Base-by-base conservation (phyloP, 106 monocot genomes). In the Phalaenopsis equestris region DNA sequence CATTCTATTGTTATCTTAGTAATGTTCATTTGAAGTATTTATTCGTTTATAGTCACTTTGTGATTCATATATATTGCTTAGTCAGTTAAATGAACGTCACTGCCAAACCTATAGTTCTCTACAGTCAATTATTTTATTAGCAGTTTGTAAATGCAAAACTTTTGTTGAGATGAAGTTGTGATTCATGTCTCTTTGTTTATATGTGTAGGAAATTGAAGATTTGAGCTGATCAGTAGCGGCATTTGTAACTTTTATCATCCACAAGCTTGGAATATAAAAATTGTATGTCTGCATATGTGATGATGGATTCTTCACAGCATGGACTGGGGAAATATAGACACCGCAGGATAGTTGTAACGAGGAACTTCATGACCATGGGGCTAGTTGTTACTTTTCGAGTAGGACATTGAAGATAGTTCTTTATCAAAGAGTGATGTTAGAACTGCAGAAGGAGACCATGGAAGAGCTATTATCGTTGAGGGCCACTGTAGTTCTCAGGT, bases 341-440 rank as follows among this genome's bases (percentile, higher is more conserved):
- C 52, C 56, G 87, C 73, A 83, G 67, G 73, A 78, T 68, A 48
- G 79, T 83, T 76, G 72, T 56, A 38, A 43, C 52, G 89, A 86
- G 36, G 91, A 87, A 55, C 81, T 0, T 56, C 64, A 81, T 76
- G 39, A 38, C 73, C 48, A 56, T 79, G 90, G 91, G 79, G 61
- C 87, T 75, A 79, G 79, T 17, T 93, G 96, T 93, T 93, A 96
- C 80, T 82, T 91, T 16, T 86, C 77, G 41, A 80, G 93, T 90
- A 90, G 83, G 93, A 96, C 47, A 93, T 96, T 45, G 93, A 93
- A 85, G 96, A 96, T 58, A 90, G 90, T 80, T 91, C 93, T 43
- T 87, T 90, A 68, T 96, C 93, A 45, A 86, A 93, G 75, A 84
- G 72, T 81, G 96, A 96, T 83, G 90, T 90, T 30, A 96, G 93